Evolutionary conservation across 2,329 filamentous ascomycete genomes (phyloP), one percentile per base, ranked within the genome.

Genomic region (Talaromyces sp.): DNA sequence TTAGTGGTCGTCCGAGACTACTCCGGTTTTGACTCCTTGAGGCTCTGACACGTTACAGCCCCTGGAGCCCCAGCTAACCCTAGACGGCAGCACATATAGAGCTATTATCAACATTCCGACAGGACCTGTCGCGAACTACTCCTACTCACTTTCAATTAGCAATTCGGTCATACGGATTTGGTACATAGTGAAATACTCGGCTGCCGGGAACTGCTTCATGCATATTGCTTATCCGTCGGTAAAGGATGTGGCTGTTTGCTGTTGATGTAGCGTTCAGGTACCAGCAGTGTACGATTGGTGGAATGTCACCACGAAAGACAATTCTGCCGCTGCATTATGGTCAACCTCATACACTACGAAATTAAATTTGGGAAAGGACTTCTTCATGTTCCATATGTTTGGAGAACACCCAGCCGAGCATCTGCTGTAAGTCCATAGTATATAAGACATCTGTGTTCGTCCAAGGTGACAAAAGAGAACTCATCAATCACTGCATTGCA

Each of bases 31-130:
- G 33, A n/a, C 54, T 39, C 31, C 11, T 16, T 40, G 54, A 40
- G 37, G 21, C 54, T 57, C 35, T 28, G 54, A 57, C 54, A 57
- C 54, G 35, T 42, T 42, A 42, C 54, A 57, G 54, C 35, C 54
- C 54, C 54, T 57, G 37, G 35, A 25, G 33, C n/a, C 35, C 16
- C 35, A 9, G 54, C 54, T 57, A 40, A 18, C 54, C 35, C 54
- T 57, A 57, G 21, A 25, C 11, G 54, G 35, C 21, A 42, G 31
- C 18, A 56, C 48, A 28, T 56, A 56, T 56, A 35, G 48, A 33
- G 50, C 50, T 21, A 35, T 54, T 54, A 35, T 54, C n/a, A 54
- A 35, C n/a, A 42, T 37, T 57, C 35, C 14, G 54, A 57, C 54
- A 42, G 37, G 5, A 39, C 35, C n/a, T 25, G 54, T 57, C 35